Evolutionary conservation across 768 basidiomycete species (phyloP), one percentile per base, ranked within the genome.

Genomic region (Tylopilus rubrobrunneus): DNA sequence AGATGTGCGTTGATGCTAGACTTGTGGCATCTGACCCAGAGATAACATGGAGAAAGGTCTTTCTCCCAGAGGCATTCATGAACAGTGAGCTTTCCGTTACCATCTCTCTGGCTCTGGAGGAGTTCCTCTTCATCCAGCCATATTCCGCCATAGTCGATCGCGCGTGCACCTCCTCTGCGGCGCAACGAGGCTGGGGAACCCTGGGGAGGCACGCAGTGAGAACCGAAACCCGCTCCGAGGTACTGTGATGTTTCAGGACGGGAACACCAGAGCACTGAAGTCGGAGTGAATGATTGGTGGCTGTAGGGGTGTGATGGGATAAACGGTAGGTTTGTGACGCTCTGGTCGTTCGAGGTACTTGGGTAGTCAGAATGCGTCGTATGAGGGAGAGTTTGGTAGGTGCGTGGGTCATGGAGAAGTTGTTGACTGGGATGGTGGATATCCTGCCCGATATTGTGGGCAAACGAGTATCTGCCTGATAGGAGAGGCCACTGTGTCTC

Each of bases 1-100:
- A 58, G 55, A 10, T 61, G 63, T 0, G 14, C 2, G 15, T 50
- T 52, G 48, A 64, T 59, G 12, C 33, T 53, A 1, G 63, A 55
- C 49, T 50, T 62, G 40, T 64, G 57, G 3, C 49, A 44, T 39
- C 10, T 54, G 45, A 64, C 52, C 60, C 57, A 65, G 9, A 59
- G 53, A 45, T 53, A 41, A 34, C 55, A 65, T 1, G 57, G 51
- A 0, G 54, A 52, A 3, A 0, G 25, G 44, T 56, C 34, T 17
- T 51, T 34, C 1, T 60, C 51, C 63, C 53, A 65, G 21, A 28
- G 29, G 34, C 63, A 64, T 40, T 29, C 45, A 5, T 55, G 49
- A 1, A 65, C 23, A 7, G 1, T 33, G n/a, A 63, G 19, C 29
- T 29, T 48, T 14, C 53, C 56, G 10, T 42, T 8, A 4, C 37